phyloP scores from a whole-genome alignment of 805 yeast species.

The Metschnikowia koreensis region DNA sequence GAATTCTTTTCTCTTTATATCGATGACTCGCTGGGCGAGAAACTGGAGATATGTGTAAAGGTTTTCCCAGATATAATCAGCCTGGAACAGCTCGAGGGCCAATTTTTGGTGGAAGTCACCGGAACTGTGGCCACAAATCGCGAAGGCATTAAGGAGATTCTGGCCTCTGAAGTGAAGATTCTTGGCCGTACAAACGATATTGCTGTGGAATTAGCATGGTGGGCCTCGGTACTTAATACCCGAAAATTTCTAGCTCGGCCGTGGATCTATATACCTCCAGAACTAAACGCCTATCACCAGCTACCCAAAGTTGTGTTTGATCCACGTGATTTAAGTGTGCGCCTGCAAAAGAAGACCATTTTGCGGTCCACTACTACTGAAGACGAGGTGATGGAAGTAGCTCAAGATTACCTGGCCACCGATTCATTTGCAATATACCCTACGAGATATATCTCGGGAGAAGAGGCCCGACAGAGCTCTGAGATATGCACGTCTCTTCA shows the following conservation, averaged over 20 bases:
- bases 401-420: not conserved
- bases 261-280: conserved; percentile 25
- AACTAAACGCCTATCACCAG: not conserved
- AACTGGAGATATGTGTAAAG: conserved; percentile 28
- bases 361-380: not conserved
- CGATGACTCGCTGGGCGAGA: conserved; percentile 35
- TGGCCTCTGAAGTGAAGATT: conserved; percentile 9
- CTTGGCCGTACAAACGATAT: conserved; percentile 21
- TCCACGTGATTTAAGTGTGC: conserved; percentile 85
- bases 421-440: not conserved
- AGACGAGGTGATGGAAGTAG: not conserved
- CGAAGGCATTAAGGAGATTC: conserved; percentile 9
- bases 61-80: conserved; percentile 17
- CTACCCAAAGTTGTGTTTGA: conserved; percentile 56
- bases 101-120: conserved; percentile 25
- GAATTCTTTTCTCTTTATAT: conserved; percentile 21
- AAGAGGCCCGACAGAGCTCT: no score
- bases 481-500: no score
- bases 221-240: conserved; percentile 26
- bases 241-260: conserved; percentile 22
- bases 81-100: conserved; percentile 19
- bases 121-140: conserved; percentile 19
- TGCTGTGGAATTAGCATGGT: conserved; percentile 26
- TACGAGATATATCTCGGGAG: no score
- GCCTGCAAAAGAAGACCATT: conserved; percentile 62